Evolutionary conservation across 768 basidiomycete species (phyloP), one percentile per base, ranked within the genome.

Genomic region (Pleurotus giganteus): DNA sequence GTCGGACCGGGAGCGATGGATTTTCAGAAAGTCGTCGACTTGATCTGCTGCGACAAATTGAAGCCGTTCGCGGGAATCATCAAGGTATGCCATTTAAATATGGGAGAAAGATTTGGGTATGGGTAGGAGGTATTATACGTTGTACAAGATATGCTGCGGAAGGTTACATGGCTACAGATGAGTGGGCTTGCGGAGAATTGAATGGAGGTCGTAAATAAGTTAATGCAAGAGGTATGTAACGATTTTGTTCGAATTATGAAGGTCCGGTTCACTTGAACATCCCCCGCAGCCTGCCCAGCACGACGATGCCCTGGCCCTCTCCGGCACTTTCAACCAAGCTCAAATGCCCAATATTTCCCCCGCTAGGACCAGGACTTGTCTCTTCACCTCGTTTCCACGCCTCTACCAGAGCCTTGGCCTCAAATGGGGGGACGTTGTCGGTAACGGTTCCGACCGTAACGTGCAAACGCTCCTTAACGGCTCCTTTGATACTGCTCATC

Each of bases 391-490:
- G 58, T 46, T 73, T 71, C 81, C 83, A 87, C 1, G 53, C 65
- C 57, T 81, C 71, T 6, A 94, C 86, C 47, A 98, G 62, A 0
- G 51, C 71, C 68, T 74, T 86, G 13, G 85, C 91, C 70, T 95
- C 92, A 21, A 89, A 80, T 2, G 91, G 76, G 0, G 63, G 55
- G 2, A 94, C 73, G 6, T 71, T 70, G 9, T 66, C 65, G 37
- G 76, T 64, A 46, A 65, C 62, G 13, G 91, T 95, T 6, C 91
- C 97, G 4, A 98, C 85, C 0, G 97, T 98, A 53, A 98, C 80
- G 65, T 98, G 97, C 62, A 95, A 68, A 55, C 80, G 57, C 4
- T 70, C 61, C 53, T 72, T 73, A 9, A 88, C 60, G 11, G 79
- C 74, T 4, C 73, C 65, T 0, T 79, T 72, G 13, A 92, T 61